Evolutionary conservation across 2,329 filamentous ascomycete species (phyloP).

Genomic region (Cordyceps cateniannulata): DNA sequence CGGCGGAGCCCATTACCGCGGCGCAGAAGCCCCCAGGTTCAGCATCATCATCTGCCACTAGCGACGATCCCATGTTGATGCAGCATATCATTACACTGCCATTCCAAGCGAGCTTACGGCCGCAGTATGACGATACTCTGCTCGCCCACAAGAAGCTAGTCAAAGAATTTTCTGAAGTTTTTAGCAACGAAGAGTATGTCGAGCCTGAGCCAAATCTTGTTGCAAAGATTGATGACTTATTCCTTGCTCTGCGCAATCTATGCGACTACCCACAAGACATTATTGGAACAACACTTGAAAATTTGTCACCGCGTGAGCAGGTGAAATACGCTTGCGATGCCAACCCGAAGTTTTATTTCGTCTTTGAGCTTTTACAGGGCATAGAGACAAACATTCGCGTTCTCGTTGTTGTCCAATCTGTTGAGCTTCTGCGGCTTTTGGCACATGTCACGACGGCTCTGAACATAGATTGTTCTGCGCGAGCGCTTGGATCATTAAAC

Average conservation of each 20-base stretch:
- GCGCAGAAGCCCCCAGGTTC: not conserved
- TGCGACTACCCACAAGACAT: constrained; percentile 52
- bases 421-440: constrained; percentile 45
- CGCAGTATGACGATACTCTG: constrained; percentile 46
- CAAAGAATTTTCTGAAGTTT: constrained; percentile 37
- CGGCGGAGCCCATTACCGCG: constrained; percentile 3
- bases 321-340: constrained; percentile 49
- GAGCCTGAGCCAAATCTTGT: constrained; percentile 35
- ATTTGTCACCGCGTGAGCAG: constrained; percentile 33
- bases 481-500: constrained; percentile 22
- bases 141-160: constrained; percentile 36
- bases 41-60: constrained; percentile 14
- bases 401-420: constrained; percentile 46
- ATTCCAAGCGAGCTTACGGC: constrained; percentile 45
- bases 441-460: constrained; percentile 40
- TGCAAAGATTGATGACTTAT: constrained; percentile 43
- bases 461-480: constrained; percentile 28
- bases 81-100: constrained; percentile 52
- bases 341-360: constrained; percentile 55
- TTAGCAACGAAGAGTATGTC: constrained; percentile 32
- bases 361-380: constrained; percentile 46
- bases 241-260: constrained; percentile 44
- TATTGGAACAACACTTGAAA: constrained; percentile 34
- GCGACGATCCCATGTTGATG: constrained; percentile 9
- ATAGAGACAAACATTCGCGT: constrained; percentile 41